phyloP scores from a whole-genome alignment of 352 stramenopile species.

The Phytopythium mirpurense region DNA sequence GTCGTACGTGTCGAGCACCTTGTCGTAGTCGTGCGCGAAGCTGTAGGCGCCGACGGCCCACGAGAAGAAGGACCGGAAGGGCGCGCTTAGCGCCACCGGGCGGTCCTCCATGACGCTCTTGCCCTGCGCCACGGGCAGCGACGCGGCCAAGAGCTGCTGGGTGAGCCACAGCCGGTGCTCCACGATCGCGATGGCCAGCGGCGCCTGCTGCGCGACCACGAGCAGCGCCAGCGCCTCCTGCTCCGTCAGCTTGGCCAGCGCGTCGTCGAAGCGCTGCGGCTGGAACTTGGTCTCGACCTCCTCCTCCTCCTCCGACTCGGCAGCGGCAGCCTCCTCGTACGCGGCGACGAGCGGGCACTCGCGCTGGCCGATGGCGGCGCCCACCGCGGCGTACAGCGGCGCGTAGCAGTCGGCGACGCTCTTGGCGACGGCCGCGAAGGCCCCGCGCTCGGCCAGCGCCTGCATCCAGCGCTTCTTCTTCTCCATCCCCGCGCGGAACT shows the following conservation, averaged over 20 bases:
- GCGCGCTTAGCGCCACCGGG: conserved; percentile 26
- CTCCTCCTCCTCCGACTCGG: no score
- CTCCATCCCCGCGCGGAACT: conserved; percentile 50
- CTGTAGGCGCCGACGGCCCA: conserved; percentile 48
- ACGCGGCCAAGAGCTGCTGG: conserved; percentile 20
- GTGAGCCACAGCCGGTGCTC: conserved; percentile 43
- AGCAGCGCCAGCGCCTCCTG: conserved; percentile 53
- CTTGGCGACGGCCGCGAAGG: conserved; percentile 36
- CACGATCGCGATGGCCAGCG: conserved; percentile 39
- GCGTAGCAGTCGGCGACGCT: conserved; percentile 58
- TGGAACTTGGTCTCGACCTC: conserved; percentile 38
- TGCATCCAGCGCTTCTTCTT: conserved; percentile 67
- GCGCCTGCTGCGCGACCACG: conserved; percentile 24
- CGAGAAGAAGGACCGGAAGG: conserved; percentile 67
- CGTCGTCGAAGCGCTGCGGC: conserved; percentile 50
- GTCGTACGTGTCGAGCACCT: conserved; percentile 48
- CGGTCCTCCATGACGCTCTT: conserved; percentile 32
- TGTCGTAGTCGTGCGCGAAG: conserved; percentile 16
- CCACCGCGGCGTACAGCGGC: conserved; percentile 39
- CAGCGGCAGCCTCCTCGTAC: neutral
- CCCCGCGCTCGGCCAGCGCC: conserved; percentile 27
- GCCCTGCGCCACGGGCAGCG: conserved; percentile 17
- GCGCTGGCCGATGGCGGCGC: conserved; percentile 8
- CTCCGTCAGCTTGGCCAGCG: conserved; percentile 56
- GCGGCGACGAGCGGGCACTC: conserved; percentile 15